Evolutionary conservation across 805 yeast species (phyloP), one percentile per base, ranked within the genome.

Genomic region (Scheffersomyces ergatensis): DNA sequence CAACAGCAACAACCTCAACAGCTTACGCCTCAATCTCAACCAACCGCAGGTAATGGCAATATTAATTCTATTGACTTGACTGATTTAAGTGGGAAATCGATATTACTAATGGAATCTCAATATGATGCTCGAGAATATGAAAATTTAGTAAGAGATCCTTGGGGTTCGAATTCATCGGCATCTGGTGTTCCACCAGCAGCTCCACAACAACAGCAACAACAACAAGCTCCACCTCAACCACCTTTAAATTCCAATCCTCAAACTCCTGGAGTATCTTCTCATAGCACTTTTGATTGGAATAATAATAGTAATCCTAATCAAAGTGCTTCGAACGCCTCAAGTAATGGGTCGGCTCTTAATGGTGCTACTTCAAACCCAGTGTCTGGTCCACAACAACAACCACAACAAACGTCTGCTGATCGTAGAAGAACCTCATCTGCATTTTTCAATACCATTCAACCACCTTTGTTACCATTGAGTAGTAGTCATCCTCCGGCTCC

Each of bases 391-490:
- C 42, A 21, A 15, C 12, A 19, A 14, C 39, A 21, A 15, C n/a
- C n/a, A n/a, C n/a, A n/a, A n/a, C 45, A 18, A 34, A 33, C 16
- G 16, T 41, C 30, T 6, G 38, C 38, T 33, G 67, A 74, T 45
- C 69, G 79, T 51, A 68, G 81, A 63, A 69, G 82, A 65, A 74
- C 77, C 34, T 67, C 76, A 7, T 74, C 80, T 25, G 74, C 76
- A 13, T 77, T 78, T 53, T 78, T 77, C 63, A 72, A 62, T 41
- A 60, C 55, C 34, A 47, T 5, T 29, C 32, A 29, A 29, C 32
- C 58, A 29, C 37, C 45, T 18, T 45, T 46, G 29, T 37, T 45
- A 23, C 43, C 45, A 15, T 48, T 38, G 29, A 14, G 46, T 53
- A 41, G 39, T 50, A 43, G 40, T 17, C 30, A 38, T 36, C 61